A percentile compares a stretch with the other conserved stretches of the same genome.
phyloP scores from a whole-genome alignment of 2,329 filamentous ascomycete genomes.

The Leptographium radiaticola region DNA sequence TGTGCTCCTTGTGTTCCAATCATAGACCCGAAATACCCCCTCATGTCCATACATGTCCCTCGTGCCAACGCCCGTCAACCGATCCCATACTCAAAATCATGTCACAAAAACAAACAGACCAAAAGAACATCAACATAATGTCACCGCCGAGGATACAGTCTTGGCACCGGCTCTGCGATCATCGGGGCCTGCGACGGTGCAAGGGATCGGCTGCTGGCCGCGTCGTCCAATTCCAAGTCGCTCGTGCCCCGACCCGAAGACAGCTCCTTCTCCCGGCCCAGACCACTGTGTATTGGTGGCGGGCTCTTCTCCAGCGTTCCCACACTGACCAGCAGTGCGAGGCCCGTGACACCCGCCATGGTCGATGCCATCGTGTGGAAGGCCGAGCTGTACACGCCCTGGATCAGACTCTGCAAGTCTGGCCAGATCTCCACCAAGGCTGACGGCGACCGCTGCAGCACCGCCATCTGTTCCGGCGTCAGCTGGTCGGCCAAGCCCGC shows the following conservation, averaged over 20 bases:
- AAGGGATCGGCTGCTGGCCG: slow-evolving; percentile 8
- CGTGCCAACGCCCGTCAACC: too few species aligned
- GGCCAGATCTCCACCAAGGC: slow-evolving; percentile 11
- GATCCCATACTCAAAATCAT: too few species aligned
- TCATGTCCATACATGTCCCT: too few species aligned
- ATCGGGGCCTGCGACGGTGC: not conserved
- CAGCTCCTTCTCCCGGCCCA: slow-evolving; percentile 1
- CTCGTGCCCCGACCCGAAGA: slow-evolving; percentile 1
- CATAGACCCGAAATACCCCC: not conserved
- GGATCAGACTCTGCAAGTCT: slow-evolving; percentile 8
- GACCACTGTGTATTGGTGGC: slow-evolving; percentile 11
- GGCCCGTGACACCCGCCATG: slow-evolving; percentile 7
- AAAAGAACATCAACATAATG: too few species aligned
- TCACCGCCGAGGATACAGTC: not conserved
- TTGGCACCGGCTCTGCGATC: not conserved
- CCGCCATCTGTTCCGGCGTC: slow-evolving; percentile 7
- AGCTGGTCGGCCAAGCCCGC: slow-evolving; percentile 3
- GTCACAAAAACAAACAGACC: too few species aligned
- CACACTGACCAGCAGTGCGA: slow-evolving; percentile 11
- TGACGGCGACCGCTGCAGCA: slow-evolving; percentile 13
- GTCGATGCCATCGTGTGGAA: slow-evolving; percentile 11
- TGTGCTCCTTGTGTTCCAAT: not conserved
- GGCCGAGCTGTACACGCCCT: slow-evolving; percentile 8
- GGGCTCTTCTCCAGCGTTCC: slow-evolving; percentile 12
- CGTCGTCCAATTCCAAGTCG: slow-evolving; percentile 9